Evolutionary conservation across 441 rosid species (phyloP).

Genomic region (Mallotus japonicus): DNA sequence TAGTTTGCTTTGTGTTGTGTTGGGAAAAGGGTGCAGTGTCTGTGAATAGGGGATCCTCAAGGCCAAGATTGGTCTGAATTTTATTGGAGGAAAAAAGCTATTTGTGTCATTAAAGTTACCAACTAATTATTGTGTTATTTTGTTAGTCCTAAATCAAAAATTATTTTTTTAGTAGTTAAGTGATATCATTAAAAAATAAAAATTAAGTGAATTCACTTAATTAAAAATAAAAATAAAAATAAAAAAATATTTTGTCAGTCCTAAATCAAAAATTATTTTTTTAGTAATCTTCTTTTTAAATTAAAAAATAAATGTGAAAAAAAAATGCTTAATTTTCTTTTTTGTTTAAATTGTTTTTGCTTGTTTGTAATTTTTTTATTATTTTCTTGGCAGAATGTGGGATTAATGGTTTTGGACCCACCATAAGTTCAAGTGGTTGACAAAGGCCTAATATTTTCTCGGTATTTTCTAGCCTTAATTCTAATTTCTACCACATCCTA

Average conservation of each 20-base stretch:
- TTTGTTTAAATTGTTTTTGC: not conserved
- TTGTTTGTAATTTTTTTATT: not conserved
- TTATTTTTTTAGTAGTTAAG: too few species aligned
- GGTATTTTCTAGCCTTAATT: too few species aligned
- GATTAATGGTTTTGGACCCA: conserved; percentile 24
- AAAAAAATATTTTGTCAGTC: too few species aligned
- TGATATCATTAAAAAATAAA: too few species aligned
- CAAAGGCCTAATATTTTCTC: not conserved
- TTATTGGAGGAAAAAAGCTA: conserved; percentile 11
- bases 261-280: too few species aligned
- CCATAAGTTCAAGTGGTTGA: conserved; percentile 13
- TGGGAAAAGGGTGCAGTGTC: conserved; percentile 30
- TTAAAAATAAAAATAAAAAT: too few species aligned
- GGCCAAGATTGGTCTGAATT: conserved; percentile 28
- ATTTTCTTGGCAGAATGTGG: conserved; percentile 7
- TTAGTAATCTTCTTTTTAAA: too few species aligned
- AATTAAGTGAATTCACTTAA: too few species aligned
- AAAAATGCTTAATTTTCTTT: not conserved
- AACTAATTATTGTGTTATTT: conserved; percentile 1
- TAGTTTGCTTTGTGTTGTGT: conserved; percentile 8
- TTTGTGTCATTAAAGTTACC: not conserved
- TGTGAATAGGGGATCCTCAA: conserved; percentile 29
- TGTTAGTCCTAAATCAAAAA: not conserved
- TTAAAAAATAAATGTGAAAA: too few species aligned
- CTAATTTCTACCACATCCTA: too few species aligned